Base-by-base conservation (phyloP, 2,329 filamentous ascomycete genomes). In the Raffaelea albimanens region DNA sequence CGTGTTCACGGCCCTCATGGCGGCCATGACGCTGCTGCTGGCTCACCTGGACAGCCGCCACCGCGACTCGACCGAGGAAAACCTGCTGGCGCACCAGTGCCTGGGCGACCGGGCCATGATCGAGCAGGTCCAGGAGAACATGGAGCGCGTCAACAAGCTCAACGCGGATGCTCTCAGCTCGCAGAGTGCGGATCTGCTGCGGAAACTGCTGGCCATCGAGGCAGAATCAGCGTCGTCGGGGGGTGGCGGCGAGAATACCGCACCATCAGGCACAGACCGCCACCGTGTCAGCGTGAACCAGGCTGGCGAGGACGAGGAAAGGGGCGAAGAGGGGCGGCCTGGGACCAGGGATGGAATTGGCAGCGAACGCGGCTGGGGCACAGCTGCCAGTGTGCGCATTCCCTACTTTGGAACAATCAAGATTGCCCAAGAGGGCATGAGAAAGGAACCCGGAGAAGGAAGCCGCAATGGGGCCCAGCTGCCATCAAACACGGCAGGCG, bases 351-450 rank as follows among this genome's bases (percentile, higher is more conserved):
- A 38, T 38, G 34, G 5, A 19, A 66, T 65, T 34, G 55, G 23
- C 0, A 56, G 59, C 16, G 45, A 16, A 21, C 43, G 34, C 40
- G 40, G 22, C 10, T 11, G 43, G 3, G 56, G 57, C 39, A 53
- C 56, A 8, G 49, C 55, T 7, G 48, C 47, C 4, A 55, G 25
- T 14, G 65, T 73, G 18, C 55, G 61, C 5, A 63, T 73, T n/a
- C 70, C 70, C 0, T 66, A 68, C 41, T 61, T 69, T 33, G 67
- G 68, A 1, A 61, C 56, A 2, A 58, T 72, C 16, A 59, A 57
- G 22, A 64, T 70, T 19, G 56, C 40, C 29, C 23, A 23, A 13
- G 25, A 47, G 11, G 45, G 44, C 23, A 14, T 46, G 36, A 11
- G 11, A 23, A 46, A 41, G 13, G 38, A 22, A 14, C 25, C 18